Evolutionary conservation across 768 basidiomycete species (phyloP).

Genomic region (Leccinum variicolor): DNA sequence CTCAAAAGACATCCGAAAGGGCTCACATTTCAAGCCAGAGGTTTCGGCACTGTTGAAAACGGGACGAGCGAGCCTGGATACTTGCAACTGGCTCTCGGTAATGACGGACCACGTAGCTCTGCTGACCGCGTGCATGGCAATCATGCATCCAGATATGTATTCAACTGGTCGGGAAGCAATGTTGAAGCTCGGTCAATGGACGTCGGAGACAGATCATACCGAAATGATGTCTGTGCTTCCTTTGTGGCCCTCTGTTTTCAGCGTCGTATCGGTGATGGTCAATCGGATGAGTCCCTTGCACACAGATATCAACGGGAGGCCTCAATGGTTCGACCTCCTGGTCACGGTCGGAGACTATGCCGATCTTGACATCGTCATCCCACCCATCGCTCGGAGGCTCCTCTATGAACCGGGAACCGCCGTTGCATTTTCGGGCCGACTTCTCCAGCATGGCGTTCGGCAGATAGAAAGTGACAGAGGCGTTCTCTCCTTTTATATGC

Average conservation of each 20-base stretch:
- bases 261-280: not conserved
- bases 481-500: too few relatives aligned
- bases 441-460: too few relatives aligned
- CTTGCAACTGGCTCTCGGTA: too few relatives aligned
- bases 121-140: not conserved
- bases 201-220: not conserved
- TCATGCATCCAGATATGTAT: not conserved
- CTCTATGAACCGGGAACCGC: not conserved
- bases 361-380: not conserved
- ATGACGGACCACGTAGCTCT: not conserved
- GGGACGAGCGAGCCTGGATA: not conserved
- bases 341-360: not conserved
- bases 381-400: not conserved
- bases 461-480: too few relatives aligned
- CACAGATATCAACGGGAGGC: not conserved
- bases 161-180: not conserved
- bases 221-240: not conserved
- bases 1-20: not conserved
- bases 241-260: not conserved
- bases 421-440: too few relatives aligned
- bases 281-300: not conserved
- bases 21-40: not conserved
- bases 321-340: not conserved
- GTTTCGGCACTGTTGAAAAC: not conserved
- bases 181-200: not conserved